Base-by-base conservation (phyloP, 2,329 filamentous ascomycete genomes). In the Didymella pinodella region DNA sequence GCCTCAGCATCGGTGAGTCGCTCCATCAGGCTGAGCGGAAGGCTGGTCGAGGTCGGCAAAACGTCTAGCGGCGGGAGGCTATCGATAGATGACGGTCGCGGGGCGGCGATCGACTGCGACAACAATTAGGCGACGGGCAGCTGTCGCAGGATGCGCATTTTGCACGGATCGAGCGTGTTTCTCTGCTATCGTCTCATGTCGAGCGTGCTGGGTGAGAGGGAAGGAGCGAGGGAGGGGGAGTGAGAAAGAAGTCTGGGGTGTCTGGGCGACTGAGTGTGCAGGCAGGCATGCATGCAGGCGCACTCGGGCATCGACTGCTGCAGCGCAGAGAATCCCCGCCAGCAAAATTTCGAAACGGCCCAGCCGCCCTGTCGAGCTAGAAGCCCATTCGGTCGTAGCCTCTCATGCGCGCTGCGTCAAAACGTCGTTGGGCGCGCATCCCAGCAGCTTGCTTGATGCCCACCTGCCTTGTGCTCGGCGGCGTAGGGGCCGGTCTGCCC, bases 291-390 rank as follows among this genome's bases (percentile, higher is more conserved):
- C 57, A 54, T 60, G 61, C 62, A 67, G 58, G 61, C 65, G 65
- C 60, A 58, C 57, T 69, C 59, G 65, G 66, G 66, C 66, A 61
- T 65, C 62, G 64, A 66, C 36, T 52, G 52, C 51, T 64, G 58
- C 62, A 57, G 36, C 64, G 48, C 59, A 64, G 57, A 34, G 36
- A 52, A 59, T 63, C 59, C 58, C 65, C 60, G 61, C 65, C 63
- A 62, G 66, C 64, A 67, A 69, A 65, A 65, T 59, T 67, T 66
- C 65, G 62, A 66, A 69, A 67, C 66, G 65, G 59, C 49, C 53
- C 57, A 59, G 55, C 40, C 56, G 53, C 49, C 53, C 51, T 50
- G 55, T 55, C 29, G 62, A 66, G 64, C 65, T 66, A 64, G 64
- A 16, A 29, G 47, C 25, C 52, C 61, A 65, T 62, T 62, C 48